Evolutionary conservation across 495 filamentous ascomycete genomes (phyloP).

Genomic region (Letharia lupina): DNA sequence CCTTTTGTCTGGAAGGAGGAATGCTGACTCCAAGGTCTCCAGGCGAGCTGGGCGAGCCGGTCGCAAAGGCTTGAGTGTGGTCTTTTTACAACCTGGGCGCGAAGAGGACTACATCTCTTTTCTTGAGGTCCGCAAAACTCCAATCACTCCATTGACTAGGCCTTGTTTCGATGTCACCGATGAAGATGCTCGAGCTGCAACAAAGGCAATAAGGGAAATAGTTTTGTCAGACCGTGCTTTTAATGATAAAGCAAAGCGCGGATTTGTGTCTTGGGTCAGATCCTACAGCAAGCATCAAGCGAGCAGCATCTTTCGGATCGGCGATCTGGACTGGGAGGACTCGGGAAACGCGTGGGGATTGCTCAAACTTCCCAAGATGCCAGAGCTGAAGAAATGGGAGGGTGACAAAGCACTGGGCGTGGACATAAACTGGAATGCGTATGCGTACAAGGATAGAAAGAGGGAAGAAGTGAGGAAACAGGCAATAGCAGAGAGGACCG

Average conservation of each 20-base stretch:
- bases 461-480: constrained; percentile 63
- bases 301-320: constrained; percentile 77
- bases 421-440: constrained; percentile 48
- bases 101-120: constrained; percentile 89
- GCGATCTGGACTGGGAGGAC: constrained; percentile 75
- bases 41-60: constrained; percentile 59
- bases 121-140: constrained; percentile 81
- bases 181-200: constrained; percentile 45
- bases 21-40: background rate
- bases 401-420: constrained; percentile 58
- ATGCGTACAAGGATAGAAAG: constrained; percentile 68
- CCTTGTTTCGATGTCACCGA: constrained; percentile 44
- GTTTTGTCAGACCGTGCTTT: constrained; percentile 68
- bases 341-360: constrained; percentile 76
- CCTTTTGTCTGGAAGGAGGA: background rate
- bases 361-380: constrained; percentile 86
- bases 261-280: constrained; percentile 86
- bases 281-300: constrained; percentile 89
- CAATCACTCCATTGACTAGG: constrained; percentile 54
- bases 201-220: constrained; percentile 49
- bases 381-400: constrained; percentile 64
- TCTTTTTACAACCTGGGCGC: constrained; percentile 70
- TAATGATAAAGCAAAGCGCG: constrained; percentile 79
- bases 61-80: constrained; percentile 71
- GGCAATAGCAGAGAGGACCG: constrained; percentile 40